phyloP scores from a whole-genome alignment of 345 rosid genomes.

The Acer saccharum region DNA sequence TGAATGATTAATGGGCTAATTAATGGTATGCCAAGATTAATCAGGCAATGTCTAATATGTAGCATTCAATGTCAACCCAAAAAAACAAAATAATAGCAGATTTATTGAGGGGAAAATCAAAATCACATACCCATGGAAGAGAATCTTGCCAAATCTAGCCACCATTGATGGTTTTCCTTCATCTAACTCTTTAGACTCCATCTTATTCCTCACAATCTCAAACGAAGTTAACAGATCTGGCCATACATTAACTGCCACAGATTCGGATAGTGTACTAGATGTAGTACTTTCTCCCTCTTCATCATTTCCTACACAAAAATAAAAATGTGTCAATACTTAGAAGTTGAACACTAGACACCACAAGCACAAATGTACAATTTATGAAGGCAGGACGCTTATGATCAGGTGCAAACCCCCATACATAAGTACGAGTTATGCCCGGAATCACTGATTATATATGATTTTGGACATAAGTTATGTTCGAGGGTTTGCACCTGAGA shows the following conservation, averaged over 20 bases:
- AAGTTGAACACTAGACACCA: background rate
- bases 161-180: conserved; percentile 26
- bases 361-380: background rate
- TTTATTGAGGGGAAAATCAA: no score
- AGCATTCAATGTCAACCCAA: no score
- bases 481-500: no score
- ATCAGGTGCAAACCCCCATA: no score
- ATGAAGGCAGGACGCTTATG: no score
- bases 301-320: conserved; percentile 1
- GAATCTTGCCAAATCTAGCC: conserved; percentile 33
- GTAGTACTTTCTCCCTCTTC: background rate
- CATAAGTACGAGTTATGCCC: no score
- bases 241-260: conserved; percentile 24
- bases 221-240: conserved; percentile 29
- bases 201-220: conserved; percentile 19
- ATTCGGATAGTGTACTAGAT: conserved; percentile 19
- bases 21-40: no score
- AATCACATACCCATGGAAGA: conserved; percentile 23
- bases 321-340: background rate
- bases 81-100: no score
- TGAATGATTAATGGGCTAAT: no score
- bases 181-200: conserved; percentile 6
- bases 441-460: no score
- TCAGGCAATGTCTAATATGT: no score
- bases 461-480: no score